These are phyloP conservation scores for Forsythia viridissima DNA, from an alignment of 257 asterid species.

Conservation along the genomic window DNA sequence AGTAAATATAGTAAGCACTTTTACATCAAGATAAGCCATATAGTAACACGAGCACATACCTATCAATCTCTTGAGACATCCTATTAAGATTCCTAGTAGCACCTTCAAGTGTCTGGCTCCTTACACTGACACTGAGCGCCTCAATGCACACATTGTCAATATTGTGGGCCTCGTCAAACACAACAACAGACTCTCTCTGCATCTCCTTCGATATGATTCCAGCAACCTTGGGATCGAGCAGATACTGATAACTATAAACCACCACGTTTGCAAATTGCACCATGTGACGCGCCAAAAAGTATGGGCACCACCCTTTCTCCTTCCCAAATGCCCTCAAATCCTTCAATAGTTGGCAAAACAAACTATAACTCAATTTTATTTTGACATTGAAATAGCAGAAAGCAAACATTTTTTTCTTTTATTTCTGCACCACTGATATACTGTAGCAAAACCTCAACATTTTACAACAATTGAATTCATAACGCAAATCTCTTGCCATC, in stretches of 20 bases:
- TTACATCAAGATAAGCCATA: not conserved
- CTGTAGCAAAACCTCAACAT: not conserved
- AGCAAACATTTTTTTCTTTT: not conserved
- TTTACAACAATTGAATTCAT: constrained; percentile 11
- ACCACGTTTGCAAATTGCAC: constrained; percentile 95
- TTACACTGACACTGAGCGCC: constrained; percentile 93
- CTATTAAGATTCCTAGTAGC: constrained; percentile 84
- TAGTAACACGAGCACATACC: constrained; percentile 45
- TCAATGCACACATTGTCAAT: constrained; percentile 98
- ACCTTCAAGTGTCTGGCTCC: constrained; percentile 97
- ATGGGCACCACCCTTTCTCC: constrained; percentile 94
- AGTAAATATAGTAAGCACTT: not conserved
- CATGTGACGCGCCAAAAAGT: constrained; percentile 89
- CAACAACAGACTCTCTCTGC: constrained; percentile 96
- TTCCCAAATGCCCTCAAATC: constrained; percentile 83
- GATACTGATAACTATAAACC: constrained; percentile 93
- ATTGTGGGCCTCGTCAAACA: constrained; percentile 98
- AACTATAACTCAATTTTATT: constrained; percentile 21
- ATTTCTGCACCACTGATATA: constrained; percentile 1
- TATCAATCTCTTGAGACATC: constrained; percentile 90
- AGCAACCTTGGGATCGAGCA: constrained; percentile 98
- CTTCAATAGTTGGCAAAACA: constrained; percentile 35
- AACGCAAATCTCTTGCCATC: not conserved
- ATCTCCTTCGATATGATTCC: constrained; percentile 96
- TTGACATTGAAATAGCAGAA: not conserved